phyloP scores from a whole-genome alignment of 2,329 filamentous ascomycete species.

The Xylariaceae sp. region DNA sequence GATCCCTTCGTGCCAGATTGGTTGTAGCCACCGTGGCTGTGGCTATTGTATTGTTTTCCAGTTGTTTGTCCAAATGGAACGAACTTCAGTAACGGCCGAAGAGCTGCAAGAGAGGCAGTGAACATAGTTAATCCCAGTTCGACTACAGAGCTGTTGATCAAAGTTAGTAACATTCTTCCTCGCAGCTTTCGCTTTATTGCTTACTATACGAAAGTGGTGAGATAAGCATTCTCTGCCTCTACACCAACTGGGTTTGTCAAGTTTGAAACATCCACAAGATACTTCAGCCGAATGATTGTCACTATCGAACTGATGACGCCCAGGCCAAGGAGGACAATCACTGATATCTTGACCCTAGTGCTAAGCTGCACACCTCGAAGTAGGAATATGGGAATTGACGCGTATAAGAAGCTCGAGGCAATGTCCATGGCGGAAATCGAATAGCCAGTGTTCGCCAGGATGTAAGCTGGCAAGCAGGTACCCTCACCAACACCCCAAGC shows the following conservation, averaged over 20 bases:
- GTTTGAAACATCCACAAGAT: constrained; percentile 15
- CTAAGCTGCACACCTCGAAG: constrained; percentile 17
- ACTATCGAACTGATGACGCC: constrained; percentile 19
- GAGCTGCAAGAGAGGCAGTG: constrained; percentile 16
- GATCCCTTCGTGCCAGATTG: constrained; percentile 12
- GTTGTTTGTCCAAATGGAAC: constrained; percentile 18
- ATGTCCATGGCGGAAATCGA: constrained; percentile 21
- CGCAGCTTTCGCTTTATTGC: not conserved
- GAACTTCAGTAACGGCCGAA: constrained; percentile 17
- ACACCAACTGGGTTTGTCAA: constrained; percentile 13
- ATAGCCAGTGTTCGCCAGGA: constrained; percentile 19
- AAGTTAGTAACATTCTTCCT: constrained; percentile 4
- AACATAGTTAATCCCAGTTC: constrained; percentile 19
- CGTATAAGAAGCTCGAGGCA: constrained; percentile 16
- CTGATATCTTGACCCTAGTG: constrained; percentile 12
- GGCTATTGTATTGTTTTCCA: constrained; percentile 9
- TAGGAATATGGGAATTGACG: constrained; percentile 12
- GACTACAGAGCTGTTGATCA: constrained; percentile 12
- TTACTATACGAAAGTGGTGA: constrained; percentile 21
- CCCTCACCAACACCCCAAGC: constrained; percentile 17
- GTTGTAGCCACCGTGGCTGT: constrained; percentile 3
- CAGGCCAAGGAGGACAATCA: constrained; percentile 16
- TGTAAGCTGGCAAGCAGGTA: constrained; percentile 12
- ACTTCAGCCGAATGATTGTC: constrained; percentile 19
- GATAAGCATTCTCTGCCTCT: constrained; percentile 18